Base-by-base conservation (phyloP, 2,329 filamentous ascomycete genomes). In the Achaetomium macrosporum region DNA sequence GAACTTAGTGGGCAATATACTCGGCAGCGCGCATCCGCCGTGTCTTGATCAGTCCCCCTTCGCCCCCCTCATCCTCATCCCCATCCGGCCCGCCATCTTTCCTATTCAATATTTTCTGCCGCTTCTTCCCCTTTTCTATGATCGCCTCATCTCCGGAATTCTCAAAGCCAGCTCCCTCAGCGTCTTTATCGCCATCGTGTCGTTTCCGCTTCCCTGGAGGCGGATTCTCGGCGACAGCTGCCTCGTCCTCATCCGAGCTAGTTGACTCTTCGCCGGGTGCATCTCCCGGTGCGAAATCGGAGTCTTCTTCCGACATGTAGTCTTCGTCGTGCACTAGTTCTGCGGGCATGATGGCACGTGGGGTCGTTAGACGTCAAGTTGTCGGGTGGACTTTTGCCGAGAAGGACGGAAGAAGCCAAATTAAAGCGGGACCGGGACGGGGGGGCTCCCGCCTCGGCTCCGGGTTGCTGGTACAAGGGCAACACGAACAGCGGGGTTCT, bases 91-190 rank as follows among this genome's bases (percentile, higher is more conserved):
- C 47, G 17, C 31, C 67, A 57, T 69, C 64, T 51, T 69, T 73
- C 59, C 71, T 73, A 62, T 73, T 77, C 40, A 67, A 68, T 63
- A 73, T 79, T 64, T 71, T 73, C 35, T 68, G 71, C 49, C 71
- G 71, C 64, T 77, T 83, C 62, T 77, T 80, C 16, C 78, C 83
- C 58, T 77, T 83, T 42, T 78, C 72, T 60, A 89, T 84, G 50
- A 87, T 78, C 0, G 78, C 77, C 63, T 89, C 85, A 62, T 89
- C 85, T n/a, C 85, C 85, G 0, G 85, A 88, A 59, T 85, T 85
- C 54, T 82, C 78, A 55, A 82, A 81, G 1, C 75, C 81, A 0
- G 71, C 72, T 57, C 72, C 70, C 2, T 66, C 69, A 5, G 73
- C 70, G 1, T 73, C 68, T 3, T 59, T 60, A 12, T 51, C 64